A percentile compares a stretch with the other conserved stretches of the same genome.
phyloP scores from a whole-genome alignment of 2,329 filamentous ascomycete genomes.

The Paracamarosporium sp. region DNA sequence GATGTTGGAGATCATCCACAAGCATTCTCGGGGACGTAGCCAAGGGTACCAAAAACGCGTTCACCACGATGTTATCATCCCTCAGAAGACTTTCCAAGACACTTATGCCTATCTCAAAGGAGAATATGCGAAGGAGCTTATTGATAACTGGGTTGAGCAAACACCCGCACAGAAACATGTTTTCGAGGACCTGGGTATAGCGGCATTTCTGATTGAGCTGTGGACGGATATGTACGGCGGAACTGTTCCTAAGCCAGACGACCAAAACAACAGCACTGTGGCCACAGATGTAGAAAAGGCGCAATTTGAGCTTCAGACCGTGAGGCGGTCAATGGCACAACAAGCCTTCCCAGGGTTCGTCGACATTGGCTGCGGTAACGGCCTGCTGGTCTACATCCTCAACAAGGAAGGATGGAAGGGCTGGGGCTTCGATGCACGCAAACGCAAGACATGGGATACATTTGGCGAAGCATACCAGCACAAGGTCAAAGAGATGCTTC shows the following conservation, averaged over 20 bases:
- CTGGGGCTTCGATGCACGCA: constrained; percentile 91
- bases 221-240: constrained; percentile 82
- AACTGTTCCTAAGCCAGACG: constrained; percentile 3
- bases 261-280: not conserved
- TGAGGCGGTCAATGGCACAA: constrained; percentile 16
- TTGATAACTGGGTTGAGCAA: constrained; percentile 80
- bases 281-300: constrained; percentile 14
- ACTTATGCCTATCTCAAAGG: constrained; percentile 82
- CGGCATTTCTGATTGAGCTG: constrained; percentile 89
- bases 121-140: constrained; percentile 75
- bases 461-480: constrained; percentile 64
- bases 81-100: constrained; percentile 79
- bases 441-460: constrained; percentile 80
- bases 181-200: constrained; percentile 91
- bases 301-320: not conserved
- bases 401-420: constrained; percentile 80
- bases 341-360: constrained; percentile 82
- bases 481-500: constrained; percentile 64
- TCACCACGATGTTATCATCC: constrained; percentile 80
- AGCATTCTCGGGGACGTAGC: constrained; percentile 72
- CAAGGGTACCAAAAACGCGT: constrained; percentile 80
- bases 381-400: constrained; percentile 84
- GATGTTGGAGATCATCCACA: constrained; percentile 72
- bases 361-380: constrained; percentile 95
- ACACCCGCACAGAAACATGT: constrained; percentile 92